Percentiles rank a stretch among this genome's conserved stretches.
phyloP scores from a whole-genome alignment of 1,139 yeast genomes.

The Magnusiomyces fungicola region DNA sequence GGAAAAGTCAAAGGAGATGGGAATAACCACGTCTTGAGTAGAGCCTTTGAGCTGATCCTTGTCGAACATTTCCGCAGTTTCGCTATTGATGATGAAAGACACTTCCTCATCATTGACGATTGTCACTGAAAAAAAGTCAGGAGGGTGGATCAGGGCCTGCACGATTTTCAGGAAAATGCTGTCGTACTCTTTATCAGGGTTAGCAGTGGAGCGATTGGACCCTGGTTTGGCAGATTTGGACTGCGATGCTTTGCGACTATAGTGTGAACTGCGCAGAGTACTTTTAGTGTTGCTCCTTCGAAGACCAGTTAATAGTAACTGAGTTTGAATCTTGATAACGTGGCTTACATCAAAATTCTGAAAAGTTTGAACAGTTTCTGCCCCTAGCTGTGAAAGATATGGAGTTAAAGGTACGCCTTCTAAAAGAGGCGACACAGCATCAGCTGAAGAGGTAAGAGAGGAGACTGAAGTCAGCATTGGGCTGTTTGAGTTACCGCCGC shows the following conservation, averaged over 20 bases:
- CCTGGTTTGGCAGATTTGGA: not conserved
- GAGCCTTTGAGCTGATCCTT: constrained; percentile 46
- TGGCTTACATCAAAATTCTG: constrained; percentile 30
- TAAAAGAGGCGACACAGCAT: constrained; percentile 11
- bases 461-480: not conserved
- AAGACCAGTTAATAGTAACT: constrained; percentile 43
- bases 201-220: not conserved
- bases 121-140: constrained; percentile 51
- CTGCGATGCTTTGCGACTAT: not conserved
- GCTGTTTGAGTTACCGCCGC: too few species aligned
- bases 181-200: constrained; percentile 16
- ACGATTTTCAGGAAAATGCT: constrained; percentile 23
- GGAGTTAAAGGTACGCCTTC: constrained; percentile 3
- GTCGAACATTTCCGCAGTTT: constrained; percentile 30
- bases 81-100: constrained; percentile 42
- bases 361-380: constrained; percentile 40
- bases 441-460: constrained; percentile 1
- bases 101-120: constrained; percentile 49
- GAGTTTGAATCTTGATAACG: constrained; percentile 35
- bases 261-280: not conserved
- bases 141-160: constrained; percentile 34
- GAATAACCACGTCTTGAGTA: constrained; percentile 48
- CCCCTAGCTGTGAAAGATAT: constrained; percentile 24
- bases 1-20: constrained; percentile 50
- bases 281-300: not conserved